A percentile compares a stretch with the other conserved stretches of the same genome.
Evolutionary conservation across 495 filamentous ascomycete genomes (phyloP).

Genomic region (Letharia columbiana): DNA sequence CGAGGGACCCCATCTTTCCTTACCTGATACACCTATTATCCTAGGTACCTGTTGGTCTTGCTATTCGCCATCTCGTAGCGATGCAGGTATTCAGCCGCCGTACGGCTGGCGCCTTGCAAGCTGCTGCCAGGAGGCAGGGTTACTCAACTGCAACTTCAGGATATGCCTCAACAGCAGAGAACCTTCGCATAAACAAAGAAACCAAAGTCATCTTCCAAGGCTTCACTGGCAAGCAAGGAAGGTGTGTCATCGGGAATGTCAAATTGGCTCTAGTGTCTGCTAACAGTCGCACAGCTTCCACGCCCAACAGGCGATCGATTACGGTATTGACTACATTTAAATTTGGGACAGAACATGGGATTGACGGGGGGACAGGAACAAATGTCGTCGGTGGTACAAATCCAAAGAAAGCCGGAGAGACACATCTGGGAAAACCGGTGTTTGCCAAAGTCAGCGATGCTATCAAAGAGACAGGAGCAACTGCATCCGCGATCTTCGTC

Average conservation of each 20-base stretch:
- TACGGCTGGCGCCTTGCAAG: slow-evolving; percentile 41
- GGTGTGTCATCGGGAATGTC: slow-evolving; percentile 52
- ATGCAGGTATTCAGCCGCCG: slow-evolving; percentile 50
- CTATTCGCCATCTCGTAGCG: slow-evolving; percentile 27
- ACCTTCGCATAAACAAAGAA: slow-evolving; percentile 83
- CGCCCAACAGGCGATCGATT: slow-evolving; percentile 94
- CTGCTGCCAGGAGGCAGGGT: slow-evolving; percentile 47
- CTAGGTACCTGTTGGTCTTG: background rate
- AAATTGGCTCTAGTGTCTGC: background rate
- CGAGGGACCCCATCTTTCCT: slow-evolving; percentile 13
- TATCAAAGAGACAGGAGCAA: slow-evolving; percentile 83
- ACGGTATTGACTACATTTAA: slow-evolving; percentile 52
- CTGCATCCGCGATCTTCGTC: slow-evolving; percentile 92
- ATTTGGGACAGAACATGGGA: slow-evolving; percentile 19
- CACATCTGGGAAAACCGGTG: slow-evolving; percentile 85
- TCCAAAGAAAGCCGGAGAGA: slow-evolving; percentile 91
- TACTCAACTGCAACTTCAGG: slow-evolving; percentile 60
- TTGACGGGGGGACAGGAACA: slow-evolving; percentile 53
- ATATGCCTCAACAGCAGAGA: slow-evolving; percentile 77
- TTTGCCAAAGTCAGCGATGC: slow-evolving; percentile 86
- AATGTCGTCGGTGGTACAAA: slow-evolving; percentile 98
- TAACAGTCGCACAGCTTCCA: slow-evolving; percentile 63
- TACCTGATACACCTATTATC: slow-evolving; percentile 11
- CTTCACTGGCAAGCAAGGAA: slow-evolving; percentile 98
- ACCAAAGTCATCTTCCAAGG: slow-evolving; percentile 96